A percentile compares a stretch with the other conserved stretches of the same genome.
phyloP scores from a whole-genome alignment of 768 basidiomycete genomes.

The Roridomyces roridus region DNA sequence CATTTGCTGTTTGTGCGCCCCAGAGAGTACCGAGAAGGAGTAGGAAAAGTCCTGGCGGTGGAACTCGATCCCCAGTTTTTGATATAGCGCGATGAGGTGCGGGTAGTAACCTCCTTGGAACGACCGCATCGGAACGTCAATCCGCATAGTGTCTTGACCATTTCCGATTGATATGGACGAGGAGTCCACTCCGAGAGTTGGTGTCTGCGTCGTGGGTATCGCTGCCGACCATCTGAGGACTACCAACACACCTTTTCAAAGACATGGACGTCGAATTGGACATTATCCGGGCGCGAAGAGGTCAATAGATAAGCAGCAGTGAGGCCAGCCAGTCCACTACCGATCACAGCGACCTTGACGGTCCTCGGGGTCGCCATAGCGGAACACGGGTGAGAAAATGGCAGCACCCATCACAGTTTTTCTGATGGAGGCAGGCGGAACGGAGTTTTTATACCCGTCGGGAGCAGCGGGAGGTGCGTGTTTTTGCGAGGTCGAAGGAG shows the following conservation, averaged over 20 bases:
- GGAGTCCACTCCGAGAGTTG: slow-evolving; percentile 71
- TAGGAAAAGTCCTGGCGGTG: slow-evolving; percentile 67
- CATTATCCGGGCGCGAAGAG: slow-evolving; percentile 35
- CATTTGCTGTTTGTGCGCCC: slow-evolving; percentile 23
- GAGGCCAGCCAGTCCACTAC: slow-evolving; percentile 76
- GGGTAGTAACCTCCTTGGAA: slow-evolving; percentile 88
- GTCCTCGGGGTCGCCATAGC: slow-evolving; percentile 17
- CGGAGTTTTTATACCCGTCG: no score
- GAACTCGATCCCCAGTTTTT: slow-evolving; percentile 63
- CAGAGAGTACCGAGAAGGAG: slow-evolving; percentile 65
- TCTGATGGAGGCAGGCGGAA: no score
- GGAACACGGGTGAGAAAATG: no score
- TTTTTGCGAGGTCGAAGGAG: no score
- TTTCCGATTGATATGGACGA: slow-evolving; percentile 56
- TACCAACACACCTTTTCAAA: slow-evolving; percentile 68
- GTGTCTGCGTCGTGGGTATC: slow-evolving; percentile 42
- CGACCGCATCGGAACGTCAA: slow-evolving; percentile 84
- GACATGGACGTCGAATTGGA: slow-evolving; percentile 69
- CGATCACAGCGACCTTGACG: slow-evolving; percentile 72
- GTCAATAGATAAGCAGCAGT: slow-evolving; percentile 68
- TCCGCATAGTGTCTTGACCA: slow-evolving; percentile 51
- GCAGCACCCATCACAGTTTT: no score
- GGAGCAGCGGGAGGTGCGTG: no score
- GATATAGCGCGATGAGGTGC: slow-evolving; percentile 71
- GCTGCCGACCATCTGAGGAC: not conserved